A percentile compares a stretch with the other conserved stretches of the same genome.
These are phyloP conservation scores for Globisporangium cystogenes DNA, from an alignment of 352 stramenopile species.

Conservation along the genomic window DNA sequence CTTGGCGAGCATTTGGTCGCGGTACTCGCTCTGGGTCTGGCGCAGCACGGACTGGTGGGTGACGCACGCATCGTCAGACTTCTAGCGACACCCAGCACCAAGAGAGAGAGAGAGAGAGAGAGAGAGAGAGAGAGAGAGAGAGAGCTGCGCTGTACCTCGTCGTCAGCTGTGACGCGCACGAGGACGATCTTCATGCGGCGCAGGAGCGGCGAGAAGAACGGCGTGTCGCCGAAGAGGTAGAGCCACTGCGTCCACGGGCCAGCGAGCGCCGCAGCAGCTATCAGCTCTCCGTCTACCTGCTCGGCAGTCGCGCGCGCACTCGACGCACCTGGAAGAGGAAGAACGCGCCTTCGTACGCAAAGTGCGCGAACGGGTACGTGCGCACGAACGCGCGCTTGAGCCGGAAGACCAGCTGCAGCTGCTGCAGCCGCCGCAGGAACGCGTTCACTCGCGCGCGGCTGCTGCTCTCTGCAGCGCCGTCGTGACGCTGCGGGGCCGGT, in stretches of 20 bases:
- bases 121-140: neutral
- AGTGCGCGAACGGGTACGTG: conserved; percentile 71
- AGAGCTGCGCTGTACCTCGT: conserved; percentile 36
- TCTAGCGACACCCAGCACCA: too few species aligned
- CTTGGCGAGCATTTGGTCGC: conserved; percentile 40
- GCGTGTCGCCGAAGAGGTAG: conserved; percentile 81
- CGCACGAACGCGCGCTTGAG: conserved; percentile 60
- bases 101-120: neutral
- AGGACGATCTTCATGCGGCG: conserved; percentile 67
- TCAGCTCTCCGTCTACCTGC: too few species aligned
- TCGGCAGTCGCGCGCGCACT: too few species aligned
- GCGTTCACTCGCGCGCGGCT: conserved; percentile 11
- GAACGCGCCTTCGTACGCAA: conserved; percentile 75
- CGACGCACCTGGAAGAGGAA: conserved; percentile 65
- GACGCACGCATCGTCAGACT: neutral
- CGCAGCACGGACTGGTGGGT: conserved; percentile 30
- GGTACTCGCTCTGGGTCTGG: conserved; percentile 53
- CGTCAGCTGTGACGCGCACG: conserved; percentile 59
- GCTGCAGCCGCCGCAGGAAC: conserved; percentile 44
- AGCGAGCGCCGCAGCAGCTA: too few species aligned
- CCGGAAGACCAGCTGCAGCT: conserved; percentile 37
- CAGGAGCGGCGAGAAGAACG: conserved; percentile 79
- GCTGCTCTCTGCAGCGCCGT: too few species aligned
- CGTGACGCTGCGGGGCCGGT: too few species aligned
- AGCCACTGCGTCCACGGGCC: conserved; percentile 38